Base-by-base conservation (phyloP, 108 stramenopile species). In the Skeletonema potamos region DNA sequence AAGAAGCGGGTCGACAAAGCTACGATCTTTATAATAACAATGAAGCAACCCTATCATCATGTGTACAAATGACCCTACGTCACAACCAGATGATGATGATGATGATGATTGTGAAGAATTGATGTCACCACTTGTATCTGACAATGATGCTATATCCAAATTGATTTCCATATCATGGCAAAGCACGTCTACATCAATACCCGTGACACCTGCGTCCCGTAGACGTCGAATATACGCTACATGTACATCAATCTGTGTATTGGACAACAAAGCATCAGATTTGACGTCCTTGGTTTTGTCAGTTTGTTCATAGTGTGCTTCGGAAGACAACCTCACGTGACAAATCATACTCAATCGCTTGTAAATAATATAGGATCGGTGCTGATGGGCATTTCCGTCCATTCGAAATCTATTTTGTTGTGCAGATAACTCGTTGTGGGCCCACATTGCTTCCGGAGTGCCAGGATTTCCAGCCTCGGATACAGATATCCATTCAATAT, bases 1-100 rank as follows among this genome's bases (percentile, higher is more conserved):
- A 5, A 73, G 41, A 1, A 93, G 66, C 6, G 92, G 92, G 85
- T 93, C 92, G 27, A 86, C 73, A 77, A 91, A 93, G 4, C 77
- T 74, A 27, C 87, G 65, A 62, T 90, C 87, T 67, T 89, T 93
- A 60, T 88, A 72, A 17, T 89, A 63, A 57, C 86, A 91, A 66
- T 84, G 84, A 28, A 68, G 62, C 5, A 80, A 59, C 0, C 79
- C 79, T 6, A 41, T 34, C 74, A 80, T 39, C 57, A 72, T 43
- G 36, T 80, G 79, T 12, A 74, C 61, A 33, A 76, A 60, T 8
- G 68, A 51, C 17, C 60, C 37, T 27, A 80, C 64, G 22, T 62
- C 68, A 41, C 75, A 78, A 0, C 63, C 68, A 11, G 30, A 26
- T n/a, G 62, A 54, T 12, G 7, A 10, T 0, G 26, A 28, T 8